Evolutionary conservation across 2,329 filamentous ascomycete species (phyloP), one percentile per base, ranked within the genome.

Genomic region (Ambrosiella xylebori): DNA sequence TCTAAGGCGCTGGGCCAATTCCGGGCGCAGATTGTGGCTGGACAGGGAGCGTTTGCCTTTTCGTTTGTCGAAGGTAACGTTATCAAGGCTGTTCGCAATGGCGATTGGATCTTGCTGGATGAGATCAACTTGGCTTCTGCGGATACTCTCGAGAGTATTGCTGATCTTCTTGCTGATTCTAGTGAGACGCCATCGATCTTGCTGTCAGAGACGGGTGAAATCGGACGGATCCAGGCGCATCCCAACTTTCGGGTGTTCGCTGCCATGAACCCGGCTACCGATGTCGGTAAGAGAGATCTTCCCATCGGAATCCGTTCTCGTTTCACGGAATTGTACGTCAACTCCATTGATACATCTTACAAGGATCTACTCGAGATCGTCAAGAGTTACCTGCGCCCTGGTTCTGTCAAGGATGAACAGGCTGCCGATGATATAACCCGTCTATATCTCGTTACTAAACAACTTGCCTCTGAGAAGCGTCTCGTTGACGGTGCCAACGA

Each of bases 251-350:
- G 93, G 44, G 86, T 99, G 12, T 98, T 99, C 66, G 94, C 88
- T 56, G 93, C 94, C 36, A 99, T 99, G 93, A 99, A 99, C 66
- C 93, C 93, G 37, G 93, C 93, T 4, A 98, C 93, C 2, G 93
- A 99, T 72, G 83, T 96, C 58, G 93, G 94, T 61, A 99, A 98
- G 71, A 84, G 91, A 58, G 93, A 98, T 68, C 74, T 99, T 13
- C 89, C 91, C 0, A 82, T 87, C 57, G 90, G 91, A 1, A 81
- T 97, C 49, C 79, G 91, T 58, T 95, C 90, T 7, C 81, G 90
- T 54, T 99, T 99, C 66, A 97, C 93, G 0, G 93, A 99, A 69
- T 76, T 98, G 19, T 98, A 95, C 67, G 89, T 98, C 27, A 82
- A 88, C 57, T 93, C 88, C 63, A 91, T 93, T 0, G 93, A 99